Evolutionary conservation across 768 basidiomycete genomes (phyloP), one percentile per base, ranked within the genome.

Genomic region (Suillus occidentalis): DNA sequence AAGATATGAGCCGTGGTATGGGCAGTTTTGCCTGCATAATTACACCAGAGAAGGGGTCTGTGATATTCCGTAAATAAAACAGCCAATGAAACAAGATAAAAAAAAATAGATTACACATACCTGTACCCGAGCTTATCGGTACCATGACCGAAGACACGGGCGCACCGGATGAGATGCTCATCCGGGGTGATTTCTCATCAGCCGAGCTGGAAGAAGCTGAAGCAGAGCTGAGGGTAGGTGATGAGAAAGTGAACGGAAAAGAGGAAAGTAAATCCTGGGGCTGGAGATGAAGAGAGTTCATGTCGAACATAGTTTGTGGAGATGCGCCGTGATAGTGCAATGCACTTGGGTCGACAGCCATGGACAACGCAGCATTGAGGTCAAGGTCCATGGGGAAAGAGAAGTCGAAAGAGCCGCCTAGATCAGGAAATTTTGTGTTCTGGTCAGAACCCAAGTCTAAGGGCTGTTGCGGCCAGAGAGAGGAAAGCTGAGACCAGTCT

Each of bases 331-430:
- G 56, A 20, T 74, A 86, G 70, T 90, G 89, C 14, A 91, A 76
- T 8, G 84, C 79, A 68, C 79, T 87, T 37, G 91, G 89, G 65
- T 92, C 88, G 62, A 92, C 82, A 1, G 84, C 83, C 69, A 87
- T 82, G 22, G 83, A 76, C 39, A 76, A 43, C 22, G 72, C 67
- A 2, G 72, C 66, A 72, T 81, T 79, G 62, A 88, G 86, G 70
- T 89, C 88, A 75, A 90, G 81, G 74, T 87, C 86, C 82, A 88
- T 84, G 73, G 74, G 66, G 72, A 81, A 64, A 28, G 77, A 71
- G 60, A 82, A 76, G 72, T 72, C 75, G 69, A 72, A 84, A 66
- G 72, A 82, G 67, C 72, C 31, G 68, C 69, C 68, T 78, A 86
- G 59, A 81, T 81, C 65, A 58, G 64, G 45, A 78, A 73, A 50